Evolutionary conservation across 108 stramenopile species (phyloP).

Genomic region (Skeletonema menzelii): DNA sequence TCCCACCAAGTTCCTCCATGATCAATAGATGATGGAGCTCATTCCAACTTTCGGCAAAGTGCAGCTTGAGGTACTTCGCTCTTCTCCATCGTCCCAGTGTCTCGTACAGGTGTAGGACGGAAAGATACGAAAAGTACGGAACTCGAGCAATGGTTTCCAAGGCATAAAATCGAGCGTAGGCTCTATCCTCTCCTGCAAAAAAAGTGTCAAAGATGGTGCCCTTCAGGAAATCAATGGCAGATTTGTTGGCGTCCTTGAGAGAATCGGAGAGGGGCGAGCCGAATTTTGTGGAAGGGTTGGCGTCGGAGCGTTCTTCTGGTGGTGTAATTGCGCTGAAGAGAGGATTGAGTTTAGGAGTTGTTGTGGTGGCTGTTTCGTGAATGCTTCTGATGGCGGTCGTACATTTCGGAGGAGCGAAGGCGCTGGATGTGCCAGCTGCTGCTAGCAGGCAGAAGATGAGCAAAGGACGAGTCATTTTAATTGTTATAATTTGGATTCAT

Average conservation of each 20-base stretch:
- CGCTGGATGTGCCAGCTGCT: neutral
- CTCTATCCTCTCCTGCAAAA: slow-evolving; percentile 47
- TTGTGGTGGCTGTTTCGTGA: neutral
- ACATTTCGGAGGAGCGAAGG: neutral
- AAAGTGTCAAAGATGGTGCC: slow-evolving; percentile 43
- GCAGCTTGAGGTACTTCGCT: slow-evolving; percentile 71
- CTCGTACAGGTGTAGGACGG: slow-evolving; percentile 90
- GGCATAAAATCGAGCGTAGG: slow-evolving; percentile 87
- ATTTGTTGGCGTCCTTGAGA: slow-evolving; percentile 38
- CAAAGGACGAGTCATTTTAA: neutral
- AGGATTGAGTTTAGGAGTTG: neutral
- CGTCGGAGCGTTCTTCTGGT: slow-evolving; percentile 12
- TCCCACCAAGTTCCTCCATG: slow-evolving; percentile 94
- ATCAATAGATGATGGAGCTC: slow-evolving; percentile 96
- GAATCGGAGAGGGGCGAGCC: slow-evolving; percentile 39
- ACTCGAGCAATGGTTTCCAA: slow-evolving; percentile 95
- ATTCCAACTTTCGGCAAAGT: slow-evolving; percentile 92
- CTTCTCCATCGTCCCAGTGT: slow-evolving; percentile 80
- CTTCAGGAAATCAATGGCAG: slow-evolving; percentile 42
- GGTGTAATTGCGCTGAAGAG: neutral
- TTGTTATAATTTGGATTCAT: too few species aligned
- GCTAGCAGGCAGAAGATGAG: neutral
- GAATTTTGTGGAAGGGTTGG: slow-evolving; percentile 48
- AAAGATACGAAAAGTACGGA: slow-evolving; percentile 94
- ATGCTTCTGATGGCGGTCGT: neutral